Conservation (phyloP, 1,284 basidiomycete species). For the Trichosporon ovoides region DNA sequence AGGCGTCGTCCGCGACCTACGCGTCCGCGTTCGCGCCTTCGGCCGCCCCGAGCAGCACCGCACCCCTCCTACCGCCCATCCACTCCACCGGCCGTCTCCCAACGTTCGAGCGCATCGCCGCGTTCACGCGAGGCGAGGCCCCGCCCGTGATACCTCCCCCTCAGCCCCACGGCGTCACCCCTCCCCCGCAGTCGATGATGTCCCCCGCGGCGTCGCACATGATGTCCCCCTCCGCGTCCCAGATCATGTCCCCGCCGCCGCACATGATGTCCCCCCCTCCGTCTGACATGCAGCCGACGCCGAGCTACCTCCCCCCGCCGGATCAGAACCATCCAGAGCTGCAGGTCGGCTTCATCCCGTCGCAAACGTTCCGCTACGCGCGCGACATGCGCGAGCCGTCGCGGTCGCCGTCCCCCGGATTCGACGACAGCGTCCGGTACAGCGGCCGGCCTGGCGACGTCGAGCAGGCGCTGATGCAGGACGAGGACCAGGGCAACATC, state of each 20-base stretch:
- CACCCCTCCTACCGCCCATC: background rate
- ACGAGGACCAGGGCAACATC: constrained; percentile 11
- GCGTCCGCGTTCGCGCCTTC: background rate
- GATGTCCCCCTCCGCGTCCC: background rate
- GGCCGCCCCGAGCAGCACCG: background rate
- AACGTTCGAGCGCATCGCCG: background rate
- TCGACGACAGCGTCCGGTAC: constrained; percentile 24
- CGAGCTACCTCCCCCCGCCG: constrained; percentile 35
- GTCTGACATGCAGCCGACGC: constrained; percentile 24
- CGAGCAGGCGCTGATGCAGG: constrained; percentile 33
- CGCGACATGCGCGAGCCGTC: constrained; percentile 20
- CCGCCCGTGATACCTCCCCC: background rate
- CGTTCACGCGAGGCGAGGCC: background rate
- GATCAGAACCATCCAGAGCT: constrained; percentile 45
- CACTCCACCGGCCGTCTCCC: background rate
- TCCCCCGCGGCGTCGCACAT: background rate
- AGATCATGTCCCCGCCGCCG: background rate
- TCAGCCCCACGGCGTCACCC: background rate
- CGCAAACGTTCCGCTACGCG: constrained; percentile 32
- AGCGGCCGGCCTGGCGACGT: constrained; percentile 19
- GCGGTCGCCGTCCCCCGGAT: constrained; percentile 34
- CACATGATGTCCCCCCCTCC: constrained; percentile 1
- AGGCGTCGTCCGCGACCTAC: background rate
- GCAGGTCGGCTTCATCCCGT: constrained; percentile 30
- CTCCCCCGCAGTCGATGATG: background rate